Evolutionary conservation across 2,329 filamentous ascomycete species (phyloP), one percentile per base, ranked within the genome.

Genomic region (Cladosporium velox): DNA sequence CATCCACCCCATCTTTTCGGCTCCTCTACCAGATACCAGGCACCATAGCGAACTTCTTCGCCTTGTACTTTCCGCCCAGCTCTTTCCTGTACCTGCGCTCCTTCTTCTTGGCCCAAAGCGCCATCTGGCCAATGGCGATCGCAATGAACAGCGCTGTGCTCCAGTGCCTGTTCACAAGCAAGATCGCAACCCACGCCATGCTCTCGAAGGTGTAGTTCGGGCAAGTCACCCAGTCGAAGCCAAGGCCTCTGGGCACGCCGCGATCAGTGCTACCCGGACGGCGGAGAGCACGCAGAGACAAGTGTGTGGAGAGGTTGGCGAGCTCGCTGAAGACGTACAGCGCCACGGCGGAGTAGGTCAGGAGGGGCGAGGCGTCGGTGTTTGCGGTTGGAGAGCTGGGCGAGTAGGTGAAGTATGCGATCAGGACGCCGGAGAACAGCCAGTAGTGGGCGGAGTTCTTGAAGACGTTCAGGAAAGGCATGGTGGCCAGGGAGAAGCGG

Each of bases 121-220:
- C 87, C 95, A 99, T 98, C 80, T 93, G 92, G 28, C 81, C 84
- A 18, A 84, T 86, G 38, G 92, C 92, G 61, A 92, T 84, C 28
- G 84, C 77, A 67, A 91, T 88, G 79, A 98, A 98, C 24, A 96
- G 72, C 18, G 88, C 82, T 0, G 95, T 91, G 60, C 88, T 86
- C 83, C 90, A 90, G 80, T 90, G 93, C 74, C 91, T 89, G 72
- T 88, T 93, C 64, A 94, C 86, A 52, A 96, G 77, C 71, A 91
- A 89, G 65, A 98, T 84, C 30, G 93, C 93, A 34, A 91, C 72
- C 95, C 95, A 99, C 0, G 93, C 88, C 44, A 96, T 78, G 7
- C 91, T 85, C 77, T 99, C 95, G 72, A 96, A 98, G 83, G 96
- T 87, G 83, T 99, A 99, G 82, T 99, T 99, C 51, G 95, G 95